These are phyloP conservation scores for Pyrenochaeta sp. DNA, from an alignment of 2,329 filamentous ascomycete genomes.

Conservation along the genomic window DNA sequence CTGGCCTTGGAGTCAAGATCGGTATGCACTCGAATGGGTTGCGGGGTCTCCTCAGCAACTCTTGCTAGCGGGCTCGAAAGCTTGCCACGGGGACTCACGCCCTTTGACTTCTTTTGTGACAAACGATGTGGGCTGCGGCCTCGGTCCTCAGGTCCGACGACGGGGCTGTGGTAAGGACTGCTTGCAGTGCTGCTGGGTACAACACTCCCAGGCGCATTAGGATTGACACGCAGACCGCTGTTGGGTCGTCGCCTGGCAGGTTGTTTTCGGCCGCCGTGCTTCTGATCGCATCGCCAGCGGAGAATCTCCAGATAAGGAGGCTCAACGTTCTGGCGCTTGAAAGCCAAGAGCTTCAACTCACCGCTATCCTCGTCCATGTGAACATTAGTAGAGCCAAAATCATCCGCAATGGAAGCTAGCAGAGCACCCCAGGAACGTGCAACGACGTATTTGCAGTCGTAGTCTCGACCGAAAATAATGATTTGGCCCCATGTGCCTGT, in stretches of 20 bases:
- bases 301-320: conserved; percentile 94
- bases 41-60: conserved; percentile 72
- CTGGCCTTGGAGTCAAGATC: conserved; percentile 42
- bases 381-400: conserved; percentile 90
- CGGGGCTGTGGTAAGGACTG: conserved; percentile 71
- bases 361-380: conserved; percentile 90
- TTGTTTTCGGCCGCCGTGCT: conserved; percentile 77
- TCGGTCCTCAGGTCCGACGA: conserved; percentile 65
- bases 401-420: conserved; percentile 86
- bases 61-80: conserved; percentile 77
- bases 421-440: conserved; percentile 91
- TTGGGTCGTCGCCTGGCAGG: conserved; percentile 57
- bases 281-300: conserved; percentile 94
- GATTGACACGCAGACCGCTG: conserved; percentile 62
- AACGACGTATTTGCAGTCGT: conserved; percentile 97
- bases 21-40: conserved; percentile 49
- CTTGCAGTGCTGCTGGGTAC: conserved; percentile 59
- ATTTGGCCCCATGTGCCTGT: conserved; percentile 94
- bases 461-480: conserved; percentile 95
- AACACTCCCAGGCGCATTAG: conserved; percentile 55
- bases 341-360: conserved; percentile 91
- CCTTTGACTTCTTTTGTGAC: conserved; percentile 61
- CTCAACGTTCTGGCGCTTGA: conserved; percentile 81
- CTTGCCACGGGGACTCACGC: conserved; percentile 70
- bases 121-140: conserved; percentile 77